Conservation (phyloP, 495 filamentous ascomycete species). For the Penicillium nucicola region DNA sequence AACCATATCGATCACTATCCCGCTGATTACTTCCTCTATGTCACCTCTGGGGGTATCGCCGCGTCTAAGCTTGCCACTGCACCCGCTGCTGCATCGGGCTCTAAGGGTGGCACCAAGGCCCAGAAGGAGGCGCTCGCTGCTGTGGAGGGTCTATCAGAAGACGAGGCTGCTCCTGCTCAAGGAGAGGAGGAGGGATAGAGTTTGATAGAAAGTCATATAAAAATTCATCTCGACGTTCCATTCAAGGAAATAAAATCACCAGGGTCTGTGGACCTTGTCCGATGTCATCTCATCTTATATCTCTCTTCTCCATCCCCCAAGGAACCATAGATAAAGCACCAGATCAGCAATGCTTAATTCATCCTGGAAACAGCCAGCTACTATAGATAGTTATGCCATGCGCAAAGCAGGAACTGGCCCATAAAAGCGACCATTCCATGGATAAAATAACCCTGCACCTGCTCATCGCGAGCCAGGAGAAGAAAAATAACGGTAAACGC, state of each 20-base stretch:
- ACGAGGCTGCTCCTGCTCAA: slow-evolving; percentile 18
- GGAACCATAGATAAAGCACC: not conserved
- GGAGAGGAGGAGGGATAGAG: slow-evolving; percentile 20
- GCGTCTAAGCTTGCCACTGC: slow-evolving; percentile 40
- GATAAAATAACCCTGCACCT: not conserved
- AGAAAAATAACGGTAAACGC: not conserved
- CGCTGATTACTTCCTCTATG: slow-evolving; percentile 70
- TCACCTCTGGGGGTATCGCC: slow-evolving; percentile 61
- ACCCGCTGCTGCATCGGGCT: not conserved
- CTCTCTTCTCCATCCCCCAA: not conserved
- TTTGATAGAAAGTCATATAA: too few species aligned
- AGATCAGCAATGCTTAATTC: not conserved
- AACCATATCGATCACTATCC: slow-evolving; percentile 78
- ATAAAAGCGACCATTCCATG: not conserved
- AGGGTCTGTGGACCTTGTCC: not conserved
- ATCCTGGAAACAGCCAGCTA: not conserved
- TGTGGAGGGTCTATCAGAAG: slow-evolving; percentile 31
- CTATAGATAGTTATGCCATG: not conserved
- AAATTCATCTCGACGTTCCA: not conserved
- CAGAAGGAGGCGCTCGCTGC: slow-evolving; percentile 30
- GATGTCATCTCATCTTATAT: too few species aligned
- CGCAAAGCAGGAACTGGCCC: not conserved
- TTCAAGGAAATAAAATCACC: not conserved
- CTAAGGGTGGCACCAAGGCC: not conserved
- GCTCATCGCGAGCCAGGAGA: not conserved